A percentile compares a stretch with the other conserved stretches of the same genome.
Conservation (phyloP, 2,329 filamentous ascomycete genomes). For the Celoporthe dispersa region DNA sequence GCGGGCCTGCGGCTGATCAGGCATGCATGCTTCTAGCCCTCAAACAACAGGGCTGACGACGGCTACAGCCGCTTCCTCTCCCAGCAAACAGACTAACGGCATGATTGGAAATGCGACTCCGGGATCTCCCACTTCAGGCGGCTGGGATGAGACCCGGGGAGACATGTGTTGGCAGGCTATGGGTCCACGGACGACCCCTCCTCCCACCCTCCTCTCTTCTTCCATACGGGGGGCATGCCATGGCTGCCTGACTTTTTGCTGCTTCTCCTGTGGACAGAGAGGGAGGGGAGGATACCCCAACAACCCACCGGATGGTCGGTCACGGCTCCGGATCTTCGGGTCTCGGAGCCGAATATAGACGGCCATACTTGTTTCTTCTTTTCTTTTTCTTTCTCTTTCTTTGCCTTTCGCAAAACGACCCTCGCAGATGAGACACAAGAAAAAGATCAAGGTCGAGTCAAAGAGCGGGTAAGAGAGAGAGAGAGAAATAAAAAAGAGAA, state of each 20-base stretch:
- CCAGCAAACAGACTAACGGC: too few relatives aligned
- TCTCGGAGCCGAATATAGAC: background rate
- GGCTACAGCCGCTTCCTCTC: background rate
- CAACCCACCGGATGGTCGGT: background rate
- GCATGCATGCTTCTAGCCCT: background rate
- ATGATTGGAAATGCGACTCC: background rate
- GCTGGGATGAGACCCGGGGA: background rate
- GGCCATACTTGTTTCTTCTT: background rate
- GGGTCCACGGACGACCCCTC: too few relatives aligned
- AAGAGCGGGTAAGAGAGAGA: background rate
- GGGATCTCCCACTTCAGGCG: background rate
- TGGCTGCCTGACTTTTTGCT: background rate
- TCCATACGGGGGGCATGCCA: background rate
- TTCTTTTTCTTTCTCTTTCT: background rate
- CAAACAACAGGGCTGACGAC: background rate
- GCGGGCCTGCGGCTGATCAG: slow-evolving; percentile 12
- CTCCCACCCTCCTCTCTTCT: too few relatives aligned
- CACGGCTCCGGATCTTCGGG: background rate
- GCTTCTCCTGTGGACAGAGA: too few relatives aligned
- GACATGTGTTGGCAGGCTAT: background rate
- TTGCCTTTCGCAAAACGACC: too few relatives aligned
- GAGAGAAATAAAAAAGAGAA: background rate
- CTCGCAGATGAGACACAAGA: background rate
- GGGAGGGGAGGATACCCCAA: background rate
- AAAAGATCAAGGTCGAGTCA: background rate